A percentile compares a stretch with the other conserved stretches of the same genome.
These are phyloP conservation scores for Vitis hybrid DNA, from an alignment of 177 flowering plant genomes.

Conservation along the genomic window DNA sequence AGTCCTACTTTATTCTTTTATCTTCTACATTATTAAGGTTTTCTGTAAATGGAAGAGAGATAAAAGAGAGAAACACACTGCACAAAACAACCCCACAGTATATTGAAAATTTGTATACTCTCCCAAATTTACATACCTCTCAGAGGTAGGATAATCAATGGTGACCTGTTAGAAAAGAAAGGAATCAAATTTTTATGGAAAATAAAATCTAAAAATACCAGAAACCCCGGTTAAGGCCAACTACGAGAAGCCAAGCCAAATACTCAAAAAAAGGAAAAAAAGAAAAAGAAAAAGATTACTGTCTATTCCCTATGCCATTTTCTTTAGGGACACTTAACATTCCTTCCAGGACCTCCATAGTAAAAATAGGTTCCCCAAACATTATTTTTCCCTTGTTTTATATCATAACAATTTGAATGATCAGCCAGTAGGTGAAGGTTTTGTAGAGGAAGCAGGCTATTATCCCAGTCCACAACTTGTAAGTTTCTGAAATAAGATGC, in stretches of 20 bases:
- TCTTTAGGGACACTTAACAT: constrained; percentile 40
- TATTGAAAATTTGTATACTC: constrained; percentile 35
- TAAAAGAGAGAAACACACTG: neutral
- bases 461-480: constrained; percentile 54
- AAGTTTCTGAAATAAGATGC: constrained; percentile 48
- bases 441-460: constrained; percentile 34
- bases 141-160: constrained; percentile 23
- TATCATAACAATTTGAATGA: constrained; percentile 45
- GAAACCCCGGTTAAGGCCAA: constrained; percentile 15
- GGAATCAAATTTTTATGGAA: constrained; percentile 6
- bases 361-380: constrained; percentile 55
- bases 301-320: neutral
- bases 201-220: constrained; percentile 15
- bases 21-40: neutral
- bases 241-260: constrained; percentile 7
- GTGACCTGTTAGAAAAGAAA: constrained; percentile 22
- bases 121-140: constrained; percentile 34
- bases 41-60: neutral
- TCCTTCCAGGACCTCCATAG: constrained; percentile 60
- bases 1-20: neutral
- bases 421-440: constrained; percentile 46
- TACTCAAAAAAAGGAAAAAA: constrained; percentile 7
- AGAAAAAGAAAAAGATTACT: neutral
- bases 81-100: constrained; percentile 19
- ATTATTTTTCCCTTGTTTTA: constrained; percentile 33